Evolutionary conservation across 352 stramenopile genomes (phyloP).

Genomic region (Pythium utonaiense): DNA sequence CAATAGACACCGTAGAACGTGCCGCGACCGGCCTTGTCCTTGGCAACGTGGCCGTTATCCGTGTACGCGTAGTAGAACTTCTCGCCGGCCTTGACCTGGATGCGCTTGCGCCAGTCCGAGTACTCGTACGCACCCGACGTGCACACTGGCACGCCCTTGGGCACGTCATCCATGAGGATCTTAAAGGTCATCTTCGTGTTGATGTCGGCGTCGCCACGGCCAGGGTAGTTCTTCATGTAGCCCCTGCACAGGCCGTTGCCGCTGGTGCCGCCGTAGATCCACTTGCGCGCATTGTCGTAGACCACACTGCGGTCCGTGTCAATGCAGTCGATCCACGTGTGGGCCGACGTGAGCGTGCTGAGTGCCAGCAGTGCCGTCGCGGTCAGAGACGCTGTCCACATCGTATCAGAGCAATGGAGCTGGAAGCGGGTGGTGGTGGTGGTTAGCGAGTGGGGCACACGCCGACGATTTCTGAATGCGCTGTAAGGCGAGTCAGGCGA

Average conservation of each 20-base stretch:
- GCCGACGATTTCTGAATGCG: conserved; percentile 3
- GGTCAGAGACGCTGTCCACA: conserved; percentile 12
- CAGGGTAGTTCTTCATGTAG: conserved; percentile 66
- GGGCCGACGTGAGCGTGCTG: conserved; percentile 18
- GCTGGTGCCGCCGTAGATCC: conserved; percentile 43
- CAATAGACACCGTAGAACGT: conserved; percentile 66
- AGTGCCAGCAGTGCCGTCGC: conserved; percentile 12
- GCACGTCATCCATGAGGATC: conserved; percentile 51
- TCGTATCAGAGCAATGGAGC: not conserved
- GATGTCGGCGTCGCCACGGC: conserved; percentile 40
- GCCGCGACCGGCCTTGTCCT: conserved; percentile 48
- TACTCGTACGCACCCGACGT: conserved; percentile 30
- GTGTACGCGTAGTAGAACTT: conserved; percentile 64
- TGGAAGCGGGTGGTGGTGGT: not conserved
- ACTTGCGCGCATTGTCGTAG: conserved; percentile 51
- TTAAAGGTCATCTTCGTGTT: conserved; percentile 44
- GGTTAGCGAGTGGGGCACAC: not conserved
- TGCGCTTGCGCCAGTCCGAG: conserved; percentile 36
- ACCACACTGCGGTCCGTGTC: conserved; percentile 51
- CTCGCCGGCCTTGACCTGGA: conserved; percentile 36
- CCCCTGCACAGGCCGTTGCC: conserved; percentile 49
- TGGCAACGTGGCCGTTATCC: conserved; percentile 58
- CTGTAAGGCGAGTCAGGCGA: not conserved
- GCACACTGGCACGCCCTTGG: conserved; percentile 32
- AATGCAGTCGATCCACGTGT: conserved; percentile 75